Percentiles rank a stretch among this genome's conserved stretches.
These are phyloP conservation scores for Cryptococcus deneoformans DNA, from an alignment of 1,284 basidiomycete species.

Conservation along the genomic window DNA sequence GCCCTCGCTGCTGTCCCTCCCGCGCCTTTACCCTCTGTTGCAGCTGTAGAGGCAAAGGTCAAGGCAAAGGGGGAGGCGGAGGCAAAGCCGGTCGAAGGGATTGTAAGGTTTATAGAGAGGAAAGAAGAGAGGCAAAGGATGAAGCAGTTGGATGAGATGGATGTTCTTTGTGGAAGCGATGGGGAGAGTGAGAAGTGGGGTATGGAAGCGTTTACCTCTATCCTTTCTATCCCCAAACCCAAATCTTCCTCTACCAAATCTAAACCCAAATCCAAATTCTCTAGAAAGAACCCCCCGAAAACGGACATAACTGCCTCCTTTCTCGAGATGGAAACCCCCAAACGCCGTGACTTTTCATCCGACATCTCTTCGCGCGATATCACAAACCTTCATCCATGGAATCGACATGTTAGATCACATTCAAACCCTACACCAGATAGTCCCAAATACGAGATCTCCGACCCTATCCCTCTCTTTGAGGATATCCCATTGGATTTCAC, in stretches of 20 bases:
- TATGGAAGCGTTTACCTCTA: conserved; percentile 28
- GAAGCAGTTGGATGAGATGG: background rate
- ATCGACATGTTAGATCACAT: background rate
- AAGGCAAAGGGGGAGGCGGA: background rate
- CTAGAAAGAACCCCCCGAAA: background rate
- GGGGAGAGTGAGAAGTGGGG: conserved; percentile 18
- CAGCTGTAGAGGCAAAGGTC: too few species aligned
- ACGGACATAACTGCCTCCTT: conserved; percentile 6
- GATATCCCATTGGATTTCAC: background rate
- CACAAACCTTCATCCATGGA: background rate
- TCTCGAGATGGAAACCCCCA: background rate
- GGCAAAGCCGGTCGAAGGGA: background rate
- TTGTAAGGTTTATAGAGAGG: background rate
- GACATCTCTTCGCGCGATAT: background rate
- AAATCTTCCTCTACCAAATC: background rate
- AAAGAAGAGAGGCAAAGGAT: background rate
- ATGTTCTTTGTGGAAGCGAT: background rate
- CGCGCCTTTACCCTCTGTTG: conserved; percentile 2
- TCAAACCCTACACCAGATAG: conserved; percentile 3
- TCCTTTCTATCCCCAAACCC: conserved; percentile 18
- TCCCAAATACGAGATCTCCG: conserved; percentile 1
- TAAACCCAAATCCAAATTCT: background rate
- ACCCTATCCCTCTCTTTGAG: conserved; percentile 1
- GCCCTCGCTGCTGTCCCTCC: conserved; percentile 2
- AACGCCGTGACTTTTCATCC: background rate